Conservation (phyloP, 169 alveolate species). For the Theileria luwenshuni region DNA sequence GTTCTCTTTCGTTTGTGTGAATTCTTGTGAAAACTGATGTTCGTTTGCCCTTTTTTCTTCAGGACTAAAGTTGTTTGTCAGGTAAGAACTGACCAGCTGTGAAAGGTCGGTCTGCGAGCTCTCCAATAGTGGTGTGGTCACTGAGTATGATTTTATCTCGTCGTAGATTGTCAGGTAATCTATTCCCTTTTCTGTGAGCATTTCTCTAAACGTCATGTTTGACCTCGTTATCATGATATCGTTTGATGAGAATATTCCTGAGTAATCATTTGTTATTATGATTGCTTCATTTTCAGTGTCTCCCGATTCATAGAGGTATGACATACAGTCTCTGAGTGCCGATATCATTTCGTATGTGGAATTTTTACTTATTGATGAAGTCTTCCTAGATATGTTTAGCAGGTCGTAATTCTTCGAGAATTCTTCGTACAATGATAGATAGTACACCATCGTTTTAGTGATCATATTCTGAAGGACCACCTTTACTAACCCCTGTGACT, state of each 20-base stretch:
- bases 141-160: background rate
- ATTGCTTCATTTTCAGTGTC: constrained; percentile 44
- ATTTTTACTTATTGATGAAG: constrained; percentile 21
- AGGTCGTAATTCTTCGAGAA: constrained; percentile 23
- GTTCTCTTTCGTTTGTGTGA: background rate
- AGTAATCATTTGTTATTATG: constrained; percentile 53
- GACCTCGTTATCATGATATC: constrained; percentile 59
- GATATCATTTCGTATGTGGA: constrained; percentile 58
- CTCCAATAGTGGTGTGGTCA: background rate
- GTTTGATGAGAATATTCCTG: constrained; percentile 58
- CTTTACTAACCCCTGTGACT: too few relatives aligned
- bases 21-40: background rate
- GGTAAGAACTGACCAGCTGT: constrained; percentile 9
- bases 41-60: background rate
- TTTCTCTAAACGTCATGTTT: constrained; percentile 31
- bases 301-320: constrained; percentile 18
- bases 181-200: constrained; percentile 32
- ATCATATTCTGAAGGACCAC: background rate
- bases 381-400: constrained; percentile 1
- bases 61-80: background rate
- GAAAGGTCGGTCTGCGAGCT: constrained; percentile 3
- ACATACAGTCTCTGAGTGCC: constrained; percentile 43
- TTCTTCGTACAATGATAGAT: constrained; percentile 50
- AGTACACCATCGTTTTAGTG: constrained; percentile 49
- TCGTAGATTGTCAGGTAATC: constrained; percentile 35